Evolutionary conservation across 1,284 basidiomycete genomes (phyloP).

Genomic region (Polyporus tsugae): DNA sequence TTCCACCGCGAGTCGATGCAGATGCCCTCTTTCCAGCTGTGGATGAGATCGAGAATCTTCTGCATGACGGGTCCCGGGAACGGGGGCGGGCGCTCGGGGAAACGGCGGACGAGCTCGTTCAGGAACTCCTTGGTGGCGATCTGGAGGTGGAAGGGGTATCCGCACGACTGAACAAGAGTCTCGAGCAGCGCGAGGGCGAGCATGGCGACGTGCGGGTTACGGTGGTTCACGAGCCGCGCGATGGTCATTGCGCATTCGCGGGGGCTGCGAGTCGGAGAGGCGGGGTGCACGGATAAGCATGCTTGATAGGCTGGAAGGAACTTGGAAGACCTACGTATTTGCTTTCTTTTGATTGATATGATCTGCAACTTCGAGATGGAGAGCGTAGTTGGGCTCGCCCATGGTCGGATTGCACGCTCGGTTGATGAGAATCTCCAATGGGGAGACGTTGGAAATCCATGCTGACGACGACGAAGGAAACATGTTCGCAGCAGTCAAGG

Average conservation of each 20-base stretch:
- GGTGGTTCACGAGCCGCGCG: constrained; percentile 86
- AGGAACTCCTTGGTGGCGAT: constrained; percentile 99
- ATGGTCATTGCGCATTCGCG: constrained; percentile 90
- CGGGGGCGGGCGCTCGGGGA: constrained; percentile 96
- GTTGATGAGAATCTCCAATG: constrained; percentile 75
- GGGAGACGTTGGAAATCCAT: constrained; percentile 53
- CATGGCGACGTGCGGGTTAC: constrained; percentile 90
- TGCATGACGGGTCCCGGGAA: constrained; percentile 96
- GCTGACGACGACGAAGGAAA: constrained; percentile 32
- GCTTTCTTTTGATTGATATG: constrained; percentile 96
- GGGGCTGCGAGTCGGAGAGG: constrained; percentile 60
- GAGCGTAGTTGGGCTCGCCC: constrained; percentile 89
- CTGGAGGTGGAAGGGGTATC: constrained; percentile 97
- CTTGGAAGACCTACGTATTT: constrained; percentile 77
- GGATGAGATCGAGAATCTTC: constrained; percentile 92
- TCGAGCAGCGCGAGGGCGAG: constrained; percentile 88
- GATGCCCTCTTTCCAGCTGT: constrained; percentile 95
- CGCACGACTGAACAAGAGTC: constrained; percentile 94
- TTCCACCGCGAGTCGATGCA: constrained; percentile 92
- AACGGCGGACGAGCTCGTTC: constrained; percentile 97
- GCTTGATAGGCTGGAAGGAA: constrained; percentile 7
- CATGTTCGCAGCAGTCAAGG: constrained; percentile 26
- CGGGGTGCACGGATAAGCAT: constrained; percentile 10
- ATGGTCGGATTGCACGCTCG: constrained; percentile 91
- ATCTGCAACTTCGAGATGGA: constrained; percentile 94